Percentiles rank a stretch among this genome's conserved stretches.
Evolutionary conservation across 2,329 filamentous ascomycete genomes (phyloP).

Genomic region (Oidium heveae): DNA sequence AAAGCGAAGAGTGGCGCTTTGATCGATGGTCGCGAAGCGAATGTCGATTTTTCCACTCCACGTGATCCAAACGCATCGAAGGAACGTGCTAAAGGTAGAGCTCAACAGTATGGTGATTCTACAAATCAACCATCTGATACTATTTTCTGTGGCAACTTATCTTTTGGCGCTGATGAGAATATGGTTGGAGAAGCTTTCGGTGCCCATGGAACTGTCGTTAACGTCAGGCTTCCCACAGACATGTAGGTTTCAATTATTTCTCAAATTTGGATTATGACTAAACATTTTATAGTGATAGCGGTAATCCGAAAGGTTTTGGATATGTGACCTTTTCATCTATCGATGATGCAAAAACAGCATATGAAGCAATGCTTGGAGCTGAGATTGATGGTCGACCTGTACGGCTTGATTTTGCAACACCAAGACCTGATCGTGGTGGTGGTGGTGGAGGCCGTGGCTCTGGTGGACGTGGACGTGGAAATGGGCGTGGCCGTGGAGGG

Average conservation of each 20-base stretch:
- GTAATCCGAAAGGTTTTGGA: slow-evolving; percentile 46
- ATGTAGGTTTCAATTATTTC: slow-evolving; percentile 14
- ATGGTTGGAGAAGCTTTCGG: slow-evolving; percentile 36
- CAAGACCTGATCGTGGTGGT: slow-evolving; percentile 25
- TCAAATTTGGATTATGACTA: slow-evolving; percentile 4
- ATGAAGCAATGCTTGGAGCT: slow-evolving; percentile 34
- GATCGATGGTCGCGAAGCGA: slow-evolving; percentile 40
- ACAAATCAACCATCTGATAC: slow-evolving; percentile 38
- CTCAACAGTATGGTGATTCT: slow-evolving; percentile 34
- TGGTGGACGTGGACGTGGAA: slow-evolving; percentile 15
- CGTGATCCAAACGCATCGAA: slow-evolving; percentile 24
- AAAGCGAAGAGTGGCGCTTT: slow-evolving; percentile 37
- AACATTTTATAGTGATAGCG: slow-evolving; percentile 24
- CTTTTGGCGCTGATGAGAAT: slow-evolving; percentile 41
- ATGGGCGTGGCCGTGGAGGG: slow-evolving; percentile 15
- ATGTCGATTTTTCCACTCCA: slow-evolving; percentile 43
- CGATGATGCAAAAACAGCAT: slow-evolving; percentile 39
- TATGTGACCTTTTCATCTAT: slow-evolving; percentile 44
- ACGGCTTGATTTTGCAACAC: slow-evolving; percentile 41
- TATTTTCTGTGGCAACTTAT: slow-evolving; percentile 47
- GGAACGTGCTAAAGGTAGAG: slow-evolving; percentile 24
- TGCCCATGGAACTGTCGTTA: slow-evolving; percentile 34
- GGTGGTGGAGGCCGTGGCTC: slow-evolving; percentile 19
- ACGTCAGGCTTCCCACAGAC: slow-evolving; percentile 46
- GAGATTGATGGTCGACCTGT: slow-evolving; percentile 39